phyloP scores from a whole-genome alignment of 192 early-diverging fungal species.

The Dissophora ornata region DNA sequence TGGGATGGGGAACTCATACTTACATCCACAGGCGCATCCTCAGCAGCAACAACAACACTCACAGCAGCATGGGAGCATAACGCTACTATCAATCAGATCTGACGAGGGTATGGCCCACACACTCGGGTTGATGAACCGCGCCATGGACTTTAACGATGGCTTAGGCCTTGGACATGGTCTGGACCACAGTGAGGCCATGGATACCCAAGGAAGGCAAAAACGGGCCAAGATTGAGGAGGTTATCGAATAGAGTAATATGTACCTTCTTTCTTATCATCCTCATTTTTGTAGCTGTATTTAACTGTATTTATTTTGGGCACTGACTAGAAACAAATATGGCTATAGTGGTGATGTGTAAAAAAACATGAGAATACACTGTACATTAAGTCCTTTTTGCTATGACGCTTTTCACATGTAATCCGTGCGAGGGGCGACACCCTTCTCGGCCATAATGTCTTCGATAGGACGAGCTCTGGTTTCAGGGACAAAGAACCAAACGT shows the following conservation, averaged over 20 bases:
- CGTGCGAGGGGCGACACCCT: slow-evolving; percentile 43
- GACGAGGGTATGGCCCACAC: slow-evolving; percentile 28
- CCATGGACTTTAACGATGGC: slow-evolving; percentile 6
- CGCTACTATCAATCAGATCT: slow-evolving; percentile 24
- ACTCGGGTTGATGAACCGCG: slow-evolving; percentile 26
- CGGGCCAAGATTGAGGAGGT: slow-evolving; percentile 31
- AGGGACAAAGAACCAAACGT: slow-evolving; percentile 78
- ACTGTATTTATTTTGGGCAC: too few species aligned
- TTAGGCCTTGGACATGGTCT: slow-evolving; percentile 5
- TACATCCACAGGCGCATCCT: slow-evolving; percentile 21
- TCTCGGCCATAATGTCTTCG: slow-evolving; percentile 67
- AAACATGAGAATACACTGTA: slow-evolving; percentile 3
- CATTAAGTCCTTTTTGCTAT: not conserved
- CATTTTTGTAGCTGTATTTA: not conserved
- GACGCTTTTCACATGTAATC: slow-evolving; percentile 27
- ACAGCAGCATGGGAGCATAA: slow-evolving; percentile 23
- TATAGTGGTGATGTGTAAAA: too few species aligned
- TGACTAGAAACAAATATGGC: too few species aligned
- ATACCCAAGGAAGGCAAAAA: slow-evolving; percentile 31
- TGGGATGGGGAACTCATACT: slow-evolving; percentile 12
- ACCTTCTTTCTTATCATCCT: slow-evolving; percentile 1
- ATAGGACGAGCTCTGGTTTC: slow-evolving; percentile 84
- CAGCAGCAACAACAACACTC: slow-evolving; percentile 19
- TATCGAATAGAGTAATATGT: slow-evolving; percentile 17
- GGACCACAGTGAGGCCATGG: slow-evolving; percentile 13